Evolutionary conservation across 1,139 yeast genomes (phyloP), one percentile per base, ranked within the genome.

Genomic region (Casaregolazyma suthepensis): DNA sequence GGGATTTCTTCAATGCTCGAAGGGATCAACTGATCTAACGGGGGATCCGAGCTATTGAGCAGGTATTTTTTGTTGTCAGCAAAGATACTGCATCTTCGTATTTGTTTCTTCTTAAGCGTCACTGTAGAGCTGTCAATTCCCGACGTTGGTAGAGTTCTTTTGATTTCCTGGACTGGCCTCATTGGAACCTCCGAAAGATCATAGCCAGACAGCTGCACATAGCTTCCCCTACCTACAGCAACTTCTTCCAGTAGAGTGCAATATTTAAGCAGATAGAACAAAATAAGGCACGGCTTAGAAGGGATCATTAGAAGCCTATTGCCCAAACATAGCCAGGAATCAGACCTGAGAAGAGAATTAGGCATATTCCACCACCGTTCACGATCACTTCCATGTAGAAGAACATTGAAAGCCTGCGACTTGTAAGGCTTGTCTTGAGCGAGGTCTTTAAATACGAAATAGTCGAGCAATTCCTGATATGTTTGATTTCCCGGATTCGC

Each of bases 21-120:
- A n/a, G 55, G 55, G 23, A 53, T 50, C 10, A 53, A 26, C 20
- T 43, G 45, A 12, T n/a, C 19, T 22, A 40, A 10, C 5, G 50
- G 23, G 22, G 10, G 5, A 7, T 13, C 12, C n/a, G 17, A 9
- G 13, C 37, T 38, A 20, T 23, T 47, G 1, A 47, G 45, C 29
- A 47, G n/a, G 37, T 47, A 38, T n/a, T 40, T 37, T 7, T 23
- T 18, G 17, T 40, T n/a, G n/a, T n/a, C n/a, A n/a, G n/a, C 17
- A 20, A 47, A 35, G 2, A 35, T 35, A 7, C 40, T 15, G 7
- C 17, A 35, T 6, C 13, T 17, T 13, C 40, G 3, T 4, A n/a
- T 35, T 15, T 7, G 17, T 5, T 13, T 15, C 40, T 35, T 35
- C 13, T 9, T 35, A n/a, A 35, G 40, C 3, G 17, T 6, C 17